Evolutionary conservation across 2,329 filamentous ascomycete genomes (phyloP).

Genomic region (Geosmithia flava): DNA sequence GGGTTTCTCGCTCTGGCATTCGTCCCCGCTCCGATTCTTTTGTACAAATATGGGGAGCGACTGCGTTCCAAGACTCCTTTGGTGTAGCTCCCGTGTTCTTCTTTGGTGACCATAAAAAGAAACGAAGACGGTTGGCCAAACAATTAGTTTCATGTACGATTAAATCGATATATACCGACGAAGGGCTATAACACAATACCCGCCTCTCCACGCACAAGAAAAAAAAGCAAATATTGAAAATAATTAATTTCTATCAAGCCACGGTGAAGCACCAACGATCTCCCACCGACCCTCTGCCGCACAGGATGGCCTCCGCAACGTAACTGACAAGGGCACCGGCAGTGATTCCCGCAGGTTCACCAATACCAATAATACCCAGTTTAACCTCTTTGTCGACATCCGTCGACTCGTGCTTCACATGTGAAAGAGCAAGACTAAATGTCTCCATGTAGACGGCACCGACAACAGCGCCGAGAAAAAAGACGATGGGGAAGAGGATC

Average conservation of each 20-base stretch:
- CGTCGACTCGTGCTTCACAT: constrained; percentile 7
- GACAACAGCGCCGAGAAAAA: constrained; percentile 12
- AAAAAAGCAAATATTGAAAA: no score
- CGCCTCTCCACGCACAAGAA: no score
- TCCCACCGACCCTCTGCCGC: constrained; percentile 4
- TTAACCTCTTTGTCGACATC: constrained; percentile 13
- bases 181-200: constrained; percentile 11
- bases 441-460: constrained; percentile 16
- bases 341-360: constrained; percentile 14
- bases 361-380: constrained; percentile 13
- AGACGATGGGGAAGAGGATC: constrained; percentile 12
- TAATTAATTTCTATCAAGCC: no score
- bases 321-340: constrained; percentile 12
- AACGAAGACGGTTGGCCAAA: no score
- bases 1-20: constrained; percentile 27
- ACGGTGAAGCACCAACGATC: constrained; percentile 14
- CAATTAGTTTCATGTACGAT: no score
- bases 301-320: constrained; percentile 11
- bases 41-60: neutral
- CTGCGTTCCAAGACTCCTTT: neutral
- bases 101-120: no score
- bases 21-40: constrained; percentile 9
- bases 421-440: constrained; percentile 4
- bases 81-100: no score
- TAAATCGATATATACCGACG: no score